A percentile compares a stretch with the other conserved stretches of the same genome.
These are phyloP conservation scores for Hemileccinum rubropunctum DNA, from an alignment of 768 basidiomycete species.

Conservation along the genomic window DNA sequence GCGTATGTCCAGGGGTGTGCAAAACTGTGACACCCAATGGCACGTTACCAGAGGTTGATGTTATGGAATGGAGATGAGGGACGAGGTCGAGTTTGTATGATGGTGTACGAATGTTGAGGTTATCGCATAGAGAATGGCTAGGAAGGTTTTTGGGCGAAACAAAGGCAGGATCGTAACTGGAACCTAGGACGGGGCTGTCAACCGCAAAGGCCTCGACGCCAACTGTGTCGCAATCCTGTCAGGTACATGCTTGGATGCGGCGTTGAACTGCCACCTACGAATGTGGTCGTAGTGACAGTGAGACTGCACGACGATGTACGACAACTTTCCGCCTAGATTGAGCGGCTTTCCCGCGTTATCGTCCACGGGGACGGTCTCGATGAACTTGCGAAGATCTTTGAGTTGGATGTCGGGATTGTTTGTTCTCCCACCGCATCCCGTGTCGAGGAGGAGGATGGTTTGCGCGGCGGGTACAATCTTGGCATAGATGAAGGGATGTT, in stretches of 20 bases:
- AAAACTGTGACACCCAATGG: slow-evolving; percentile 42
- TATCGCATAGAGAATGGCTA: slow-evolving; percentile 44
- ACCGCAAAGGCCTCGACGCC: slow-evolving; percentile 49
- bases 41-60: slow-evolving; percentile 7
- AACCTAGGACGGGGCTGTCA: slow-evolving; percentile 48
- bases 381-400: slow-evolving; percentile 45
- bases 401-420: slow-evolving; percentile 38
- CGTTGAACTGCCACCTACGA: slow-evolving; percentile 33
- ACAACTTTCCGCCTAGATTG: slow-evolving; percentile 40
- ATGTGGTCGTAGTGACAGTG: slow-evolving; percentile 64
- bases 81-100: slow-evolving; percentile 47
- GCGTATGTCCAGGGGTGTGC: slow-evolving; percentile 59
- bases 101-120: slow-evolving; percentile 40
- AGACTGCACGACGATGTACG: slow-evolving; percentile 47
- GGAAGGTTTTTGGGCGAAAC: slow-evolving; percentile 40
- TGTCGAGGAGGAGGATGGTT: slow-evolving; percentile 51
- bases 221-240: slow-evolving; percentile 29
- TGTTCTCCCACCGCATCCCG: slow-evolving; percentile 52
- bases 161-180: slow-evolving; percentile 46
- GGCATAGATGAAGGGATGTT: slow-evolving; percentile 55
- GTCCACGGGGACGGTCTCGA: slow-evolving; percentile 43
- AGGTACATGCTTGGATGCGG: neutral
- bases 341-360: slow-evolving; percentile 44
- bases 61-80: slow-evolving; percentile 38
- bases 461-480: slow-evolving; percentile 39